Conservation (phyloP, 1,284 basidiomycete species). For the Phlebopus sp. region DNA sequence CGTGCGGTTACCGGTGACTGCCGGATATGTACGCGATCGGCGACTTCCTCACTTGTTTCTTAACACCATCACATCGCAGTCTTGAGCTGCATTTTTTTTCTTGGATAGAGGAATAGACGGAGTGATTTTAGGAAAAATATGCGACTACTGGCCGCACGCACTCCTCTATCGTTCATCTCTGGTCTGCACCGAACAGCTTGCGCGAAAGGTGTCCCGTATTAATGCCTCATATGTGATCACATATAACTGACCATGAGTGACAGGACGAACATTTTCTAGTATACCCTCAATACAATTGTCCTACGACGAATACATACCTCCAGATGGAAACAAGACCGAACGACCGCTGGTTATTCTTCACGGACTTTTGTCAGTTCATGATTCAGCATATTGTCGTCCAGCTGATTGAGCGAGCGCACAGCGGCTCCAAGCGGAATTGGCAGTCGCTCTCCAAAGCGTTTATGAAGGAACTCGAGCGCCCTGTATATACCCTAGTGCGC, state of each 20-base stretch:
- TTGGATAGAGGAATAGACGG: not conserved
- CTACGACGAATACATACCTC: slow-evolving; percentile 42
- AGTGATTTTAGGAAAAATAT: slow-evolving; percentile 4
- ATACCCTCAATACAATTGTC: slow-evolving; percentile 39
- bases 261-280: slow-evolving; percentile 24
- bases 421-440: slow-evolving; percentile 83
- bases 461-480: slow-evolving; percentile 50
- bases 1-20: not conserved
- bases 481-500: slow-evolving; percentile 72
- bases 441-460: slow-evolving; percentile 68
- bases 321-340: slow-evolving; percentile 39
- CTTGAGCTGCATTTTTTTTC: not conserved
- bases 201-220: slow-evolving; percentile 10
- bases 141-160: slow-evolving; percentile 7
- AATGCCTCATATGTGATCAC: not conserved
- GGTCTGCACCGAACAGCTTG: not conserved
- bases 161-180: not conserved
- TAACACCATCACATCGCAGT: not conserved
- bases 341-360: slow-evolving; percentile 62
- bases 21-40: slow-evolving; percentile 8
- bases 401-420: slow-evolving; percentile 24
- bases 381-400: not conserved
- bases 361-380: slow-evolving; percentile 56
- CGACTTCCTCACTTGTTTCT: not conserved
- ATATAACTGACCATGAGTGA: slow-evolving; percentile 10